Evolutionary conservation across 305 asterid species (phyloP).

Genomic region (Solanum hybrid): DNA sequence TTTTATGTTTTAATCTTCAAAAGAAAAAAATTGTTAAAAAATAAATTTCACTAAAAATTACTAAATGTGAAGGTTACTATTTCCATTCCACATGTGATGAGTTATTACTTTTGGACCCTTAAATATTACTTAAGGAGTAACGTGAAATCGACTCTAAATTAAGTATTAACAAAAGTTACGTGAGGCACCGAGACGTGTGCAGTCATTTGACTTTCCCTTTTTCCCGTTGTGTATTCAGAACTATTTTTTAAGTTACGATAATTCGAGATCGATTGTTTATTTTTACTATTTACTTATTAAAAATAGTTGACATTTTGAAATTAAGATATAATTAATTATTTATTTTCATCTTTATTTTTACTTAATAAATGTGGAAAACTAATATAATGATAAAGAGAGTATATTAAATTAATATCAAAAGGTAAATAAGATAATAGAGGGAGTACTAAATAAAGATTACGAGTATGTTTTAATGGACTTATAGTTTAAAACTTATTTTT

Average conservation of each 20-base stretch:
- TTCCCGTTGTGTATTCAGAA: too few relatives aligned
- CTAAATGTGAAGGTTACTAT: neutral
- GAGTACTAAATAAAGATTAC: neutral
- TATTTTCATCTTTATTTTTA: neutral
- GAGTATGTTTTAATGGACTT: neutral
- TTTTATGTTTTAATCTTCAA: too few relatives aligned
- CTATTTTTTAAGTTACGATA: too few relatives aligned
- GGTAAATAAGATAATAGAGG: neutral
- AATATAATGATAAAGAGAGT: neutral
- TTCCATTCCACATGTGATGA: neutral
- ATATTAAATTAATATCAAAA: neutral
- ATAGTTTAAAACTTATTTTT: too few relatives aligned
- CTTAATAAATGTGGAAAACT: neutral
- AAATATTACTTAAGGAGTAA: neutral
- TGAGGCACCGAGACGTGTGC: neutral
- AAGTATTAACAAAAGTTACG: neutral
- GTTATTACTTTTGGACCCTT: neutral
- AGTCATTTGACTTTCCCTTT: neutral
- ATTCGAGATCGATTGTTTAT: accelerated
- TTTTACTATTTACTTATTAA: neutral
- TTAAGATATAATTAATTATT: neutral
- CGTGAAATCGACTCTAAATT: neutral
- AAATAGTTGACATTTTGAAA: neutral
- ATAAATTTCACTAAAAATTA: neutral
- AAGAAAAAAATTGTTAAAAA: too few relatives aligned